These are phyloP conservation scores for Fusarium proliferatum DNA, from an alignment of 2,329 filamentous ascomycete genomes.

Conservation along the genomic window DNA sequence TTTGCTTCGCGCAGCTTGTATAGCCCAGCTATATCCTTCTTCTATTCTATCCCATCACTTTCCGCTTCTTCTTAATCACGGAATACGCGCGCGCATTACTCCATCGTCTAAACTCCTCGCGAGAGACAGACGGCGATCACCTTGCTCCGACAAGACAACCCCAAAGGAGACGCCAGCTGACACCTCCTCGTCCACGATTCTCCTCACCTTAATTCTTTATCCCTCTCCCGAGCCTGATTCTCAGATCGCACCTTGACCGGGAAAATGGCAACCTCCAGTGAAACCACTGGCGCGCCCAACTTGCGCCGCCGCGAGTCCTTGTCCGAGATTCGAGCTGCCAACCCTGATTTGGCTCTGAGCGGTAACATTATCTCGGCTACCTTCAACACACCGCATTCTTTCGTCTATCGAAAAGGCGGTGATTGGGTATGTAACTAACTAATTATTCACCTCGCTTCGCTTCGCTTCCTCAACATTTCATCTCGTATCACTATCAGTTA, in stretches of 20 bases:
- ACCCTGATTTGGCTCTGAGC: constrained; percentile 67
- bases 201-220: not conserved
- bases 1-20: constrained; percentile 10
- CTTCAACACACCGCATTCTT: constrained; percentile 70
- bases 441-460: constrained; percentile 16
- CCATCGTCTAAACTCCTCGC: not conserved
- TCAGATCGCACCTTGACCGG: not conserved
- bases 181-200: constrained; percentile 16
- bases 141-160: constrained; percentile 29
- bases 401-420: constrained; percentile 67
- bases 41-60: not conserved
- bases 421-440: constrained; percentile 66
- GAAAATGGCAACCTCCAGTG: constrained; percentile 30
- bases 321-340: constrained; percentile 64
- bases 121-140: constrained; percentile 28
- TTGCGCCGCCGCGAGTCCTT: constrained; percentile 64
- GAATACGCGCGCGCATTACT: constrained; percentile 26
- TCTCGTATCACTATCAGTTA: constrained; percentile 25
- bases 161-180: constrained; percentile 30
- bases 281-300: constrained; percentile 25
- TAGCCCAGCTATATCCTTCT: not conserved
- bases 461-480: constrained; percentile 23
- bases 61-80: constrained; percentile 35
- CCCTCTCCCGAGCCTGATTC: constrained; percentile 2
- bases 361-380: constrained; percentile 76